Percentiles rank a stretch among this genome's conserved stretches.
Conservation (phyloP, 495 filamentous ascomycete species). For the Astrothelium subdiscretum region DNA sequence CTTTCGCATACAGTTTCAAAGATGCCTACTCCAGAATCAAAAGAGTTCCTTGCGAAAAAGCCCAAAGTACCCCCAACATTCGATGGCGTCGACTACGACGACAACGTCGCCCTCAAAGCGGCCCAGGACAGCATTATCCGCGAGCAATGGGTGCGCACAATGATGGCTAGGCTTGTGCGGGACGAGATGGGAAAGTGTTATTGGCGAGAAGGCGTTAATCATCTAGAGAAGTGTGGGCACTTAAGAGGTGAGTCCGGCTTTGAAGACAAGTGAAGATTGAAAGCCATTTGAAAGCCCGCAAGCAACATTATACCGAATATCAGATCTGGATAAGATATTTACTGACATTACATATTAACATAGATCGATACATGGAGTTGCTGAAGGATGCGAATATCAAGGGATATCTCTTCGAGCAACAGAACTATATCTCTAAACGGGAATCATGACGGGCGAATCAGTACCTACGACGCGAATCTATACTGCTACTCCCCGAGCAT, state of each 20-base stretch:
- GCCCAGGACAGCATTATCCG: conserved; percentile 89
- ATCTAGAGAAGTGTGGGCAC: conserved; percentile 89
- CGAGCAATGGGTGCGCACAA: conserved; percentile 93
- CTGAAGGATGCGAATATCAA: conserved; percentile 72
- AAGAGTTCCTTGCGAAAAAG: conserved; percentile 87
- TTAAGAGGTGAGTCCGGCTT: conserved; percentile 62
- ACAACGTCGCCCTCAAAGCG: conserved; percentile 78
- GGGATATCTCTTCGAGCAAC: conserved; percentile 86
- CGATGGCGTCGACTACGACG: conserved; percentile 93
- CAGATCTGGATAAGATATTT: background rate
- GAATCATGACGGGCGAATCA: background rate
- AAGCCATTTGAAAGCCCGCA: too few species aligned
- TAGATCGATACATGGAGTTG: conserved; percentile 89
- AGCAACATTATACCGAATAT: too few species aligned
- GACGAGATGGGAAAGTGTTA: conserved; percentile 97
- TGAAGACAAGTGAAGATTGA: too few species aligned
- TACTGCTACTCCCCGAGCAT: too few species aligned
- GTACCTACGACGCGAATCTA: background rate
- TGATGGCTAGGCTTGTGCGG: conserved; percentile 90
- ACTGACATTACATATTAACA: background rate
- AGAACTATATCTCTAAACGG: conserved; percentile 60
- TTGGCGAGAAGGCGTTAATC: conserved; percentile 85
- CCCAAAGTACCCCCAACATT: conserved; percentile 88
- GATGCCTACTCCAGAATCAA: conserved; percentile 90
- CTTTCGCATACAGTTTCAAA: conserved; percentile 9